Evolutionary conservation across 2,329 filamentous ascomycete species (phyloP).

Genomic region (Cephalotrichum gorgonifer): DNA sequence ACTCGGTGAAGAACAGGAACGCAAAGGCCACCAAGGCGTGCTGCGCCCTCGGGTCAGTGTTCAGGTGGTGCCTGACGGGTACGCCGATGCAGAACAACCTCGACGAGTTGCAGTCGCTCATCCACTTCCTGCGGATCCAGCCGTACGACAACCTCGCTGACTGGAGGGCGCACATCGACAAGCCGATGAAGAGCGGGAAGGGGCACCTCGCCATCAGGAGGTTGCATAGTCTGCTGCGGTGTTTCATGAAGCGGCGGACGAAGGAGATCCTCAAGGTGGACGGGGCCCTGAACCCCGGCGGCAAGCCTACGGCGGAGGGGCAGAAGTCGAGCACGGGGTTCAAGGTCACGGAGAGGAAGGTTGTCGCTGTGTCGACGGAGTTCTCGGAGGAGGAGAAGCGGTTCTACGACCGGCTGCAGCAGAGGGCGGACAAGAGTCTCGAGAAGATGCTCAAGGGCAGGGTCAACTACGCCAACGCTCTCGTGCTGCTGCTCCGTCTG

Average conservation of each 20-base stretch:
- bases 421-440: conserved; percentile 76
- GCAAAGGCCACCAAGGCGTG: conserved; percentile 92
- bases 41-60: conserved; percentile 73
- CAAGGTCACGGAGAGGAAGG: conserved; percentile 83
- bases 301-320: conserved; percentile 40
- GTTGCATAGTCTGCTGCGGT: conserved; percentile 73
- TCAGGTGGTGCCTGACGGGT: conserved; percentile 91
- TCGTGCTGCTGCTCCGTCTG: conserved; percentile 82
- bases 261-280: conserved; percentile 93
- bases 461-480: conserved; percentile 84
- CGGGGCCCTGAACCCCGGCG: conserved; percentile 67
- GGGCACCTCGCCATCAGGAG: conserved; percentile 83
- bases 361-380: conserved; percentile 67
- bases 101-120: conserved; percentile 87
- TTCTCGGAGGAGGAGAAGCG: conserved; percentile 71
- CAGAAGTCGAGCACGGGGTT: conserved; percentile 56
- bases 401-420: conserved; percentile 79
- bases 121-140: conserved; percentile 84
- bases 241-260: conserved; percentile 97
- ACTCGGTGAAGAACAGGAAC: conserved; percentile 97
- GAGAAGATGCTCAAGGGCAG: conserved; percentile 79
- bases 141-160: conserved; percentile 77
- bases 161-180: conserved; percentile 88
- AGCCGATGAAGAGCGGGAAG: conserved; percentile 79
- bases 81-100: conserved; percentile 98